Conservation (phyloP, 2,329 filamentous ascomycete genomes). For the Chrysoporthe austroafricana region DNA sequence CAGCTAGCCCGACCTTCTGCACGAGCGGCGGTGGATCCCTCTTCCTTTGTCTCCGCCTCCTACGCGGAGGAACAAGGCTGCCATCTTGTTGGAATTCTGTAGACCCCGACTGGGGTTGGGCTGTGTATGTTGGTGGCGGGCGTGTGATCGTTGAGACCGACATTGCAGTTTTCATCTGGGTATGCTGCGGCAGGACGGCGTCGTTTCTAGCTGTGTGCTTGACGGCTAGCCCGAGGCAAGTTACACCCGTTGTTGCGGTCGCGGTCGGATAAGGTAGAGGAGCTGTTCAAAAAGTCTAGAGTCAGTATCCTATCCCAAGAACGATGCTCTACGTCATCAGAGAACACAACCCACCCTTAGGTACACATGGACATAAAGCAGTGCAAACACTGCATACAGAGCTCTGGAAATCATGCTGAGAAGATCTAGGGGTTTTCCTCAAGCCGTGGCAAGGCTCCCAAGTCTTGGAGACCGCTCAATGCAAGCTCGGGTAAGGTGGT, state of each 20-base stretch:
- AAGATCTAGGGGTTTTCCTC: neutral
- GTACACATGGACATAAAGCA: conserved; percentile 26
- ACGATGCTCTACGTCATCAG: neutral
- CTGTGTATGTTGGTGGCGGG: neutral
- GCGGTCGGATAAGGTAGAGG: conserved; percentile 21
- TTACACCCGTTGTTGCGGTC: conserved; percentile 14
- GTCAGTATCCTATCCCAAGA: neutral
- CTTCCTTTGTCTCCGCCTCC: conserved; percentile 1
- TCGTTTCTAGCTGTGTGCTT: neutral
- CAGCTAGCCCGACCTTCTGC: conserved; percentile 21
- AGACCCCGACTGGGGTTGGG: neutral
- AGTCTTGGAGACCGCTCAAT: neutral
- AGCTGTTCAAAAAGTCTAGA: neutral
- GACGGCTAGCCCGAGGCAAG: neutral
- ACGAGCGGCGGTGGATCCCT: conserved; percentile 22
- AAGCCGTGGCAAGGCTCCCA: neutral
- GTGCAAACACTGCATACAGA: conserved; percentile 23
- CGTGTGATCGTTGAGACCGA: conserved; percentile 7
- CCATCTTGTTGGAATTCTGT: conserved; percentile 6
- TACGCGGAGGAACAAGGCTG: neutral
- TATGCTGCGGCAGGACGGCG: neutral
- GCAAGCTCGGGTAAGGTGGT: no score
- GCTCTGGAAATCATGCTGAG: conserved; percentile 22
- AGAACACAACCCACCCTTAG: conserved; percentile 6
- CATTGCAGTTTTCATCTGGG: neutral